phyloP scores from a whole-genome alignment of 306 rosid genomes.

The Casuarina equisetifolia region DNA sequence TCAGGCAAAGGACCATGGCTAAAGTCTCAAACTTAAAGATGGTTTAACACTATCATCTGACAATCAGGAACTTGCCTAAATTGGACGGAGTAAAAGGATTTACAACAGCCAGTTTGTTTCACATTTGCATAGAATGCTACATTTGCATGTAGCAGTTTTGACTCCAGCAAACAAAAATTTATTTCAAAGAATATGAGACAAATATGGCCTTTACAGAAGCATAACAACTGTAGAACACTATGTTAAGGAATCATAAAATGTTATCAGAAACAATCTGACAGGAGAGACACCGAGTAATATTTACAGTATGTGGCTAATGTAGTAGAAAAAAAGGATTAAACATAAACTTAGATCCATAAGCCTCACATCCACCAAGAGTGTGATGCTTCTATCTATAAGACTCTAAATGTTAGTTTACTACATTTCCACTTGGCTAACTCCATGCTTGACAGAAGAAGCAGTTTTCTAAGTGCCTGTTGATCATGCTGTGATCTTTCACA shows the following conservation, averaged over 20 bases:
- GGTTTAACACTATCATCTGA: not conserved
- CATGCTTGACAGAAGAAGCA: conserved; percentile 4
- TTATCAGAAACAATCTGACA: not conserved
- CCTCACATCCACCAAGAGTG: conserved; percentile 4
- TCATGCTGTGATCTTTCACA: not conserved
- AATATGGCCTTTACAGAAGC: not conserved
- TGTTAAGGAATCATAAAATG: not conserved
- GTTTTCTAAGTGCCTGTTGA: not conserved
- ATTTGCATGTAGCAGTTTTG: not conserved
- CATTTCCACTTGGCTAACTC: not conserved
- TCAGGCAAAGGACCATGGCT: not conserved
- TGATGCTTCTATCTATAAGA: not conserved
- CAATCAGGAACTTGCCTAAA: not conserved
- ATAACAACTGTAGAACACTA: not conserved
- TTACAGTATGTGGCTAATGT: not conserved
- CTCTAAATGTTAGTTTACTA: not conserved
- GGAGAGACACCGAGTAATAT: not conserved
- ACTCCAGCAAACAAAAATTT: not conserved
- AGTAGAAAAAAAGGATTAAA: not conserved
- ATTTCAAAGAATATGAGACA: not conserved
- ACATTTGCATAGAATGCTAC: not conserved
- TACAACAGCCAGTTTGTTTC: not conserved
- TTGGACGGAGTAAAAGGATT: not conserved
- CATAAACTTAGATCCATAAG: not conserved
- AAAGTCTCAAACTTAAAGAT: not conserved